These are phyloP conservation scores for Candida sanyaensis DNA, from an alignment of 1,139 yeast species.

Conservation along the genomic window DNA sequence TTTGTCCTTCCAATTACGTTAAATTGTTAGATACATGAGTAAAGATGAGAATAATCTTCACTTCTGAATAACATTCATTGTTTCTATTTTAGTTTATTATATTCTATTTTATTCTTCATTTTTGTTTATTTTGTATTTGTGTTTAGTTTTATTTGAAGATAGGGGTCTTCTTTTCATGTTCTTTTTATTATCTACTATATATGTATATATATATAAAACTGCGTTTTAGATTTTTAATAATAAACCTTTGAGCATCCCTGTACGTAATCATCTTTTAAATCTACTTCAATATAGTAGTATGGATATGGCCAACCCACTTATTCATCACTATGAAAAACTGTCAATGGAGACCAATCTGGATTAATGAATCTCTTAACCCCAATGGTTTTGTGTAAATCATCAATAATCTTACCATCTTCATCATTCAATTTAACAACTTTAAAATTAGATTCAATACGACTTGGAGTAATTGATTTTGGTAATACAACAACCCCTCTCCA, in stretches of 20 bases:
- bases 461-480: constrained; percentile 50
- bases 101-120: background rate
- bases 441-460: constrained; percentile 35
- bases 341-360: constrained; percentile 15
- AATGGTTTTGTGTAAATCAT: constrained; percentile 26
- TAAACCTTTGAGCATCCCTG: too few species aligned
- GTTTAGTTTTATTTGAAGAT: background rate
- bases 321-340: constrained; percentile 1
- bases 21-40: constrained; percentile 51
- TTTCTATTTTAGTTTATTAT: background rate
- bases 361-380: constrained; percentile 31
- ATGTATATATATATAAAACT: background rate
- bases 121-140: background rate
- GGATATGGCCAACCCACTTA: background rate
- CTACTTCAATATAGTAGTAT: too few species aligned
- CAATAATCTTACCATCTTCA: constrained; percentile 35
- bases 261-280: too few species aligned
- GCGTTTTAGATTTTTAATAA: background rate
- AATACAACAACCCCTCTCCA: constrained; percentile 53
- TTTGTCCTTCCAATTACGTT: constrained; percentile 94
- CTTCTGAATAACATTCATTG: background rate
- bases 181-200: background rate
- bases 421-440: constrained; percentile 29
- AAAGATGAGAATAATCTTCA: constrained; percentile 5
- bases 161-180: background rate